Evolutionary conservation across 2,329 filamentous ascomycete genomes (phyloP), one percentile per base, ranked within the genome.

Genomic region (Cadophora luteo-olivacea): DNA sequence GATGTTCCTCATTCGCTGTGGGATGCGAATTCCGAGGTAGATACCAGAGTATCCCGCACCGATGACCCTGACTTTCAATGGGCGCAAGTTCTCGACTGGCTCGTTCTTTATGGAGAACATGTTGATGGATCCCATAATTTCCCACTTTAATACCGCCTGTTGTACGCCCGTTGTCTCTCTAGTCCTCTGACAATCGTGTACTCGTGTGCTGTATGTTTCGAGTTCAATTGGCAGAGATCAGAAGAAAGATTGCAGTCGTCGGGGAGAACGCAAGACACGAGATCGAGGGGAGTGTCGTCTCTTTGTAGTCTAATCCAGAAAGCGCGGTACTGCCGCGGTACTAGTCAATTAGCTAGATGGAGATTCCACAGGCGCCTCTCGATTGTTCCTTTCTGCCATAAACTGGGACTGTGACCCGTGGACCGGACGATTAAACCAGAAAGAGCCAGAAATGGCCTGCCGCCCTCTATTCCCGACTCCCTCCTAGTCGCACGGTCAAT

Each of bases 31-130:
- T 24, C 74, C 75, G 52, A 78, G 68, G 67, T 77, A 76, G 29
- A 79, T 76, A 2, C 77, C 77, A 8, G 76, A 77, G 61, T 75
- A 76, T 7, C 77, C 77, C 25, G 77, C 76, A 6, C 77, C 77
- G 54, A 79, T 75, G 48, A 77, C 74, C 5, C 72, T 66, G 4
- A 78, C 72, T 52, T 77, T 76, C 49, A 78, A 45, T 0, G 72
- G 74, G 24, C 75, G 70, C 12, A 72, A 57, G 51, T 76, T 76
- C 65, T 75, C 74, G 33, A 77, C 64, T 36, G 74, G 72, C 25
- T 71, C 68, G 29, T 76, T 74, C 48, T 75, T 77, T 51, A 76
- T 57, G 3, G 69, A 70, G 60, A 76, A 73, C 24, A 55, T 24
- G 36, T 32, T 55, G 36, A 65, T 64, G 36, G 69, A 70, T 36